Evolutionary conservation across 169 alveolate species (phyloP).

Genomic region (Plasmodium cynomolgi): DNA sequence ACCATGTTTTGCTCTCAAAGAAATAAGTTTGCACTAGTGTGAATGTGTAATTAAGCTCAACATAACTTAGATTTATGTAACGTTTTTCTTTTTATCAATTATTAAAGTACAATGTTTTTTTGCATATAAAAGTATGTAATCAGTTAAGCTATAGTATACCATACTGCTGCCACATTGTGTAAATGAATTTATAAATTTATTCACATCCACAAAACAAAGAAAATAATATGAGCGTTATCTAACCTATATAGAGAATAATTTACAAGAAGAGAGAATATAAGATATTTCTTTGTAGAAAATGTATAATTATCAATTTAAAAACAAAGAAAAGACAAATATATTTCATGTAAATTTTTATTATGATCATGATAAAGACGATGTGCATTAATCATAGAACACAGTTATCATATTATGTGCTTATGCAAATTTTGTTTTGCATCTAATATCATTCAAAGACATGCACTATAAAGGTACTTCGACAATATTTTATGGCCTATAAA

Average conservation of each 20-base stretch:
- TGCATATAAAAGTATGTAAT: neutral
- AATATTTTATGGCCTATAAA: neutral
- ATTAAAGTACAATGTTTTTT: neutral
- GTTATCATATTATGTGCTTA: neutral
- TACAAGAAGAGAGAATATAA: neutral
- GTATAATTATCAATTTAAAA: neutral
- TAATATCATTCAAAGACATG: slow-evolving; percentile 1
- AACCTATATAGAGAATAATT: neutral
- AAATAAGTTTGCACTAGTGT: neutral
- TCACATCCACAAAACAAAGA: neutral
- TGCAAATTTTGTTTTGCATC: neutral
- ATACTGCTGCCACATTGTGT: neutral
- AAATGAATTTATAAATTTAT: neutral
- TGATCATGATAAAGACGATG: neutral
- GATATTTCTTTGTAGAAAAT: neutral
- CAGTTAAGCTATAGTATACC: neutral
- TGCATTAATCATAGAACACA: neutral
- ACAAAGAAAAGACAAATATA: neutral
- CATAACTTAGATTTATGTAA: neutral
- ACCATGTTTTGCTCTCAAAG: neutral
- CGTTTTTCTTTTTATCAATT: neutral
- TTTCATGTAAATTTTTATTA: neutral
- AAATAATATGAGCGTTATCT: neutral
- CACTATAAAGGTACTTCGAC: neutral
- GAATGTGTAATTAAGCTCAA: neutral